Conservation (phyloP, 2,329 filamentous ascomycete genomes). For the Neonectria coccinea region DNA sequence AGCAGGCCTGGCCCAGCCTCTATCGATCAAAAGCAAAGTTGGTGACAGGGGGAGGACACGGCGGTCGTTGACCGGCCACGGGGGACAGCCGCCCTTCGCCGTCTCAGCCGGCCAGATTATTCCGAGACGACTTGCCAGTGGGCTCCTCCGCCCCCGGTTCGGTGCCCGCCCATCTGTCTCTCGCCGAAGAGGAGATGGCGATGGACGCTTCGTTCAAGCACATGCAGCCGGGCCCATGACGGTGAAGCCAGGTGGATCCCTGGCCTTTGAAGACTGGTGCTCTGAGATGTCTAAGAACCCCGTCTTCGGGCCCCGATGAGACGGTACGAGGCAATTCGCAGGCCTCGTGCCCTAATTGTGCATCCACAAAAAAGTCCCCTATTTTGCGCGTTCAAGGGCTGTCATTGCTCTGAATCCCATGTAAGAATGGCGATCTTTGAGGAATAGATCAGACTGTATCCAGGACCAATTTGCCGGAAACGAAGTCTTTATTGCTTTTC, state of each 20-base stretch:
- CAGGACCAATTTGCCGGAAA: neutral
- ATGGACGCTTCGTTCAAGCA: conserved; percentile 39
- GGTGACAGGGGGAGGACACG: conserved; percentile 31
- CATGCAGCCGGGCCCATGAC: conserved; percentile 43
- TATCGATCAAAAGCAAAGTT: conserved; percentile 42
- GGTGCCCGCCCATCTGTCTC: conserved; percentile 31
- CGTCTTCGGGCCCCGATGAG: conserved; percentile 42
- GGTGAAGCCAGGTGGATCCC: conserved; percentile 44
- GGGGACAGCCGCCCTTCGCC: conserved; percentile 25
- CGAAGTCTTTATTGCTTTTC: neutral
- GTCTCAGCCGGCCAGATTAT: conserved; percentile 35
- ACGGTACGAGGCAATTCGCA: conserved; percentile 40
- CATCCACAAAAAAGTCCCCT: conserved; percentile 39
- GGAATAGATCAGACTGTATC: conserved; percentile 7
- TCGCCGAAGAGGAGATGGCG: conserved; percentile 41
- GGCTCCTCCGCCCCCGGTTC: conserved; percentile 33
- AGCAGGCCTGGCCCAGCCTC: conserved; percentile 27
- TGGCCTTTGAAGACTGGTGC: conserved; percentile 36
- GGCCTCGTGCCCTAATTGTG: conserved; percentile 48
- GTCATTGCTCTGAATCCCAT: conserved; percentile 15
- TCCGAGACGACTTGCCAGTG: conserved; percentile 25
- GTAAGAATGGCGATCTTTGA: conserved; percentile 2
- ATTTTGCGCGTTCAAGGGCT: conserved; percentile 23
- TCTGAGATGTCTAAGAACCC: conserved; percentile 37
- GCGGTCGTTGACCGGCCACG: conserved; percentile 32